Conservation (phyloP, 1,284 basidiomycete genomes). For the Ustanciosporium gigantosporum region DNA sequence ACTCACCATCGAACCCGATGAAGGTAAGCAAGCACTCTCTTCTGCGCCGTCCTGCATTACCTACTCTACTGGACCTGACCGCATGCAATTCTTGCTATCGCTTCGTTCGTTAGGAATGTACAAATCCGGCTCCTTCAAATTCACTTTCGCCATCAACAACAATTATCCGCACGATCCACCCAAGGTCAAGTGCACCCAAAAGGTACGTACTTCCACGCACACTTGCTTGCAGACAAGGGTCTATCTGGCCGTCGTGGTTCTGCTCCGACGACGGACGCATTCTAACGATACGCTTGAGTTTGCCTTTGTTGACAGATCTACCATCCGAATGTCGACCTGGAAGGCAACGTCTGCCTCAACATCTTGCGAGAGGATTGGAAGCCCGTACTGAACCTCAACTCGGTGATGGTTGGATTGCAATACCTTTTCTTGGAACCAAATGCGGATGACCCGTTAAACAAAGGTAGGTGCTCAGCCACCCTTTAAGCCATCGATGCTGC, state of each 20-base stretch:
- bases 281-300: neutral
- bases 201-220: conserved; percentile 66
- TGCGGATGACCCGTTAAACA: conserved; percentile 96
- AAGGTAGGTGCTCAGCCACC: conserved; percentile 69
- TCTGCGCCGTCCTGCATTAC: too few species aligned
- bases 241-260: neutral
- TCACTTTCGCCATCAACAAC: conserved; percentile 92
- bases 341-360: conserved; percentile 86
- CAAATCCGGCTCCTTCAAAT: conserved; percentile 87
- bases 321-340: conserved; percentile 96
- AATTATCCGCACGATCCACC: conserved; percentile 99
- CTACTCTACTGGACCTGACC: too few species aligned
- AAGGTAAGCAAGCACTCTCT: conserved; percentile 79
- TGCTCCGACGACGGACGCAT: too few species aligned
- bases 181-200: conserved; percentile 96
- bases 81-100: too few species aligned
- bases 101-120: too few species aligned
- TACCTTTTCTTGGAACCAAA: conserved; percentile 99
- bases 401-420: conserved; percentile 95
- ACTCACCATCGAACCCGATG: conserved; percentile 92
- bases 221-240: neutral
- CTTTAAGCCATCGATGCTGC: too few species aligned
- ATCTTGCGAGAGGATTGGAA: conserved; percentile 99
- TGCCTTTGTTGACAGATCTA: conserved; percentile 73
- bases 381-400: conserved; percentile 93